Percentiles rank a stretch among this genome's conserved stretches.
Conservation (phyloP, 805 yeast species). For the Yarrowia sp. region DNA sequence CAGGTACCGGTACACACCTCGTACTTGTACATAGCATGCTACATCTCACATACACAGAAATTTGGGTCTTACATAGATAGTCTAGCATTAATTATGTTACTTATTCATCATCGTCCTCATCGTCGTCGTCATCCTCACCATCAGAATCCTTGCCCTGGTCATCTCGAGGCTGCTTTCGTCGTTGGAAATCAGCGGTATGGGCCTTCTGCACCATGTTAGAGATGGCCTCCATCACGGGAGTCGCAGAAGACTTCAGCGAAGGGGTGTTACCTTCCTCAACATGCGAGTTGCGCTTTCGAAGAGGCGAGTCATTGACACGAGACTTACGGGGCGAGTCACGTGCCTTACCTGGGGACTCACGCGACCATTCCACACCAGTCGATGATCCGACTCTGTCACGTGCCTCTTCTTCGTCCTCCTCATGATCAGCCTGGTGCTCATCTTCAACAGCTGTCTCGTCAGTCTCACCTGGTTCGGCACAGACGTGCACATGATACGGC, state of each 20-base stretch:
- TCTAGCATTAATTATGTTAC: not conserved
- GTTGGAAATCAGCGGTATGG: slow-evolving; percentile 36
- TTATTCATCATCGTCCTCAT: slow-evolving; percentile 26
- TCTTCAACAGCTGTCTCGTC: slow-evolving; percentile 12
- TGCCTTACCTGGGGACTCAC: not conserved
- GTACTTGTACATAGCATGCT: too few species aligned
- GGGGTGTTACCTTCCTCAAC: slow-evolving; percentile 2
- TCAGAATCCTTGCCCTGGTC: slow-evolving; percentile 40
- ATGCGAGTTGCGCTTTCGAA: not conserved
- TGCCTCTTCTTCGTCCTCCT: not conserved
- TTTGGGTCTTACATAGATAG: too few species aligned
- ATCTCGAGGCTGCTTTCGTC: slow-evolving; percentile 32
- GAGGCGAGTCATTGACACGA: not conserved
- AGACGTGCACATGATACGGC: slow-evolving; percentile 61
- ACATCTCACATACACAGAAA: too few species aligned
- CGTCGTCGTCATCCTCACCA: slow-evolving; percentile 33
- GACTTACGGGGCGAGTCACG: not conserved
- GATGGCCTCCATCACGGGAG: slow-evolving; percentile 33
- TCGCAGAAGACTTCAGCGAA: not conserved
- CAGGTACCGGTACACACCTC: too few species aligned
- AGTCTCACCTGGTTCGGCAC: slow-evolving; percentile 1
- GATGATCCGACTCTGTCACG: slow-evolving; percentile 1
- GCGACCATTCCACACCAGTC: slow-evolving; percentile 1
- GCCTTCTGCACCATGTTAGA: slow-evolving; percentile 32
- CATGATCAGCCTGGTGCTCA: not conserved